A percentile compares a stretch with the other conserved stretches of the same genome.
Evolutionary conservation across 371 early-diverging fungal genomes (phyloP).

Genomic region (Haplosporangium sp.): DNA sequence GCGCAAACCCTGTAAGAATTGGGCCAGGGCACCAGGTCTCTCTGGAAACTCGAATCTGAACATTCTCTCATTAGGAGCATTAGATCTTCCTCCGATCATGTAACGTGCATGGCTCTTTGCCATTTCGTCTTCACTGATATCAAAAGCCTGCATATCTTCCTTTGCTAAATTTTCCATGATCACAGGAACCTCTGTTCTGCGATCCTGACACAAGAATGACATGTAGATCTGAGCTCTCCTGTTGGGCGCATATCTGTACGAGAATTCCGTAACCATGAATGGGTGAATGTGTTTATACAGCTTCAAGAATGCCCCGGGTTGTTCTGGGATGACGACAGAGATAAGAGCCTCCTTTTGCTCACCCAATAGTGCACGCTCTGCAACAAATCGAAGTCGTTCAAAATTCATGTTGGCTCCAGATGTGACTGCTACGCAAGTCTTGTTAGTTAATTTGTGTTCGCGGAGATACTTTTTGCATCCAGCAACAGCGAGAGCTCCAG

Average conservation of each 20-base stretch:
- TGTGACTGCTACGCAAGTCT: conserved; percentile 81
- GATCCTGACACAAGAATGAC: conserved; percentile 81
- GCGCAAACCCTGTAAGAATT: conserved; percentile 82
- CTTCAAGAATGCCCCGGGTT: conserved; percentile 87
- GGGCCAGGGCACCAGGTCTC: conserved; percentile 90
- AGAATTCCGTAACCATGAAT: conserved; percentile 90
- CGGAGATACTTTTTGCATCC: conserved; percentile 85
- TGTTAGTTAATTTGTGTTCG: conserved; percentile 57
- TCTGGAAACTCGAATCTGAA: conserved; percentile 97
- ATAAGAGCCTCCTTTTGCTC: conserved; percentile 92
- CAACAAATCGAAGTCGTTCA: conserved; percentile 94
- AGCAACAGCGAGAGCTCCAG: conserved; percentile 92
- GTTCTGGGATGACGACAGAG: conserved; percentile 90
- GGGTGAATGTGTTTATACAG: conserved; percentile 87
- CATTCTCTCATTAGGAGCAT: conserved; percentile 86
- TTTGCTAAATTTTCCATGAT: conserved; percentile 69
- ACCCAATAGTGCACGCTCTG: conserved; percentile 93
- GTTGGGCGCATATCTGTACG: conserved; percentile 89
- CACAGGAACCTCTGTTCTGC: conserved; percentile 69
- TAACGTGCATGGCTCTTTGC: conserved; percentile 95
- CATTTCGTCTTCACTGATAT: conserved; percentile 92
- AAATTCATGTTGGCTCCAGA: conserved; percentile 99
- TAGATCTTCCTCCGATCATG: conserved; percentile 87
- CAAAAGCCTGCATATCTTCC: conserved; percentile 77
- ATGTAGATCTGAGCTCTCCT: conserved; percentile 87